Base-by-base conservation (phyloP, 2,329 filamentous ascomycete genomes). In the Colletotrichum sp. region DNA sequence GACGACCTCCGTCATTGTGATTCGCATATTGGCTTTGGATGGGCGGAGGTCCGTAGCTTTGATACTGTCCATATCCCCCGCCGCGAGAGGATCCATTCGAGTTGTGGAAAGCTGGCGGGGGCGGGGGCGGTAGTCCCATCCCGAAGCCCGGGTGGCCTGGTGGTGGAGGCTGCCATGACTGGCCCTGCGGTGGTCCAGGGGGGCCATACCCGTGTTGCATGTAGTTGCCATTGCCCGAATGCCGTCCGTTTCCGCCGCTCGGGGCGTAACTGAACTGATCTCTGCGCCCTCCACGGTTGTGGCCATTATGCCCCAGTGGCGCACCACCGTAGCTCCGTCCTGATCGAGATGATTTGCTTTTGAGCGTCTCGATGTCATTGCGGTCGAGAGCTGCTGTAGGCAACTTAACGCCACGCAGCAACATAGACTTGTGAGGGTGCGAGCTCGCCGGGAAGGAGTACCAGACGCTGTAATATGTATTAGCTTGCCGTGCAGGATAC, bases 351-450 rank as follows among this genome's bases (percentile, higher is more conserved):
- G 93, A 88, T 82, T 94, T 93, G 69, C 90, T 89, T 82, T 92
- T 92, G 59, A 96, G 90, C 9, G 91, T 89, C 78, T 96, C 93
- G 70, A 96, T 92, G 81, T 98, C 96, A 75, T 90, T 91, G 39
- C 91, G 90, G 73, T 95, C 94, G 2, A 99, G 90, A 12, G 92
- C 93, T 3, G 95, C 92, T 3, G 90, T 86, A 6, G 94, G 92
- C 72, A 96, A 89, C 80, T 93, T 92, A 52, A 96, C 93, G 15
- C 97, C 97, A 4, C 95, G 93, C 44, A 99, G 89, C 16, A 99
- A 90, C 94, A 98, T 98, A 8, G 96, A 98, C 83, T 98, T 98
- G 86, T 99, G 97, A 6, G 92, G 88, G 80, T 95, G 91, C 12
- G 88, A 89, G 22, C 92, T 92, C 55, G 90, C 88, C 1, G 96